Base-by-base conservation (phyloP, 495 filamentous ascomycete genomes). In the Annulohypoxylon moriforme region DNA sequence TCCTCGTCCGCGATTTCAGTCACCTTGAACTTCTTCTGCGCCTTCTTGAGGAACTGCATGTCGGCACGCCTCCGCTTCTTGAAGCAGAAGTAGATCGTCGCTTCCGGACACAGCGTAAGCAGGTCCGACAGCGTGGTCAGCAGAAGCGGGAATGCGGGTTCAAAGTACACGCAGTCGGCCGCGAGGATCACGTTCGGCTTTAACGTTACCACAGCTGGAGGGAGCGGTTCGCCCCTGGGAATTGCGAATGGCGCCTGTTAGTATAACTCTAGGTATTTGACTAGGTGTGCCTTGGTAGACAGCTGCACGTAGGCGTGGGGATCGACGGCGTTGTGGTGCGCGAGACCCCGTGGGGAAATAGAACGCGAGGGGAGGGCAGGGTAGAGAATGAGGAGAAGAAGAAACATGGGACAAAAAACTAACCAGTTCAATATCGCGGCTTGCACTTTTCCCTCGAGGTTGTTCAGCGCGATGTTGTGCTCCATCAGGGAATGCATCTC, bases 111-210 rank as follows among this genome's bases (percentile, higher is more conserved):
- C 27, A 84, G 75, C 42, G 60, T 84, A 40, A 92, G 73, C 61
- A 92, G 81, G 47, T 88, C 85, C 61, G 85, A 79, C 69, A 99
- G 78, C n/a, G 96, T 98, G 67, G 89, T 80, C 71, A 94, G 85
- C 33, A 99, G 84, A 29, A 97, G 84, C 46, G 94, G 94, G 77
- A 98, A 98, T 2, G 94, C 92, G 3, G 95, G 93, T 78, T 99
- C 95, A 74, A 96, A 96, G 84, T 98, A 99, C 55, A 97, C 94
- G 82, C 96, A 98, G 78, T 99, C 96, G 5, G 94, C 96, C 10
- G 96, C 96, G 10, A 99, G 87, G 62, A 99, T 88, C 44, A 95
- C 83, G 68, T 96, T 89, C 11, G 94, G 91, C 65, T 86, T 85
- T 49, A 78, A 70, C 31, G 75, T 77, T 40, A 79, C 55, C 22